Conservation (phyloP, 306 rosid species). For the Castanea sativa region DNA sequence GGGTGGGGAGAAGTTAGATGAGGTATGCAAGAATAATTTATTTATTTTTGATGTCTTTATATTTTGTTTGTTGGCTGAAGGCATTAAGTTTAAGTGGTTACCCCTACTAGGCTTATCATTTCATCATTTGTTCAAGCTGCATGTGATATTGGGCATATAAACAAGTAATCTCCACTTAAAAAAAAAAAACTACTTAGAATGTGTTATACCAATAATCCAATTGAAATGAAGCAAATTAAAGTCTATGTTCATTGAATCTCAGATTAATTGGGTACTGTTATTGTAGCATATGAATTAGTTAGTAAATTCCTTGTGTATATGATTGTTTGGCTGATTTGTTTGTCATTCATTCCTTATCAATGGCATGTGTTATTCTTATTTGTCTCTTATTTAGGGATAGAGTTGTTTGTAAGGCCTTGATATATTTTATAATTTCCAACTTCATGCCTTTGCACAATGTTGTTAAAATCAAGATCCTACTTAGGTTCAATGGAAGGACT, state of each 20-base stretch:
- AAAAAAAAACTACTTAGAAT: neutral
- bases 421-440: neutral
- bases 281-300: neutral
- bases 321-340: neutral
- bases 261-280: neutral
- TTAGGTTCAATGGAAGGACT: no score
- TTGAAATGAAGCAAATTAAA: neutral
- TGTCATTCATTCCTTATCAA: neutral
- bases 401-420: neutral
- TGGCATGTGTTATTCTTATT: neutral
- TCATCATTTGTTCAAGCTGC: neutral
- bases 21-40: slow-evolving; percentile 51
- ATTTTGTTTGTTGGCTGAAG: neutral
- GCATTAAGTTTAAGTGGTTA: neutral
- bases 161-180: neutral
- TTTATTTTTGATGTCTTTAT: neutral
- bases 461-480: no score
- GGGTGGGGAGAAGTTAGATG: slow-evolving; percentile 89
- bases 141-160: neutral
- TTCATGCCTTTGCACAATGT: neutral
- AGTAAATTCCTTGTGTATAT: neutral
- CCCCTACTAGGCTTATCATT: neutral
- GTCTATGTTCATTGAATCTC: neutral
- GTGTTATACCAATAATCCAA: neutral
- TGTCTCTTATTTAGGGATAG: neutral